phyloP scores from a whole-genome alignment of 345 rosid genomes.

The Hevea brasiliensis region DNA sequence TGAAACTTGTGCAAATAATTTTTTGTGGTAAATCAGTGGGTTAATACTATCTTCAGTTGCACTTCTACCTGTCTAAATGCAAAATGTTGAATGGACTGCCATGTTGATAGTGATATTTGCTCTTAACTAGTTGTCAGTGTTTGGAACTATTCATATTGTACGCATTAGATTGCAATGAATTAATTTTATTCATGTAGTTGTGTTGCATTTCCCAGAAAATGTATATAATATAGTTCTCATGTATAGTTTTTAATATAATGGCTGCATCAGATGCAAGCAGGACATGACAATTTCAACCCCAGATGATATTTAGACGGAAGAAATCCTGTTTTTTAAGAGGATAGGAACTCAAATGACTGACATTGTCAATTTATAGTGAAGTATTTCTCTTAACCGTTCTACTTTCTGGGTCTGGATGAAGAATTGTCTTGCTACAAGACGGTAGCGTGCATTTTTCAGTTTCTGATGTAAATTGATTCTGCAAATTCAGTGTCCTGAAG shows the following conservation, averaged over 20 bases:
- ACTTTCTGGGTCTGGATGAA: neutral
- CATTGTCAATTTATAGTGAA: neutral
- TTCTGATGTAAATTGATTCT: neutral
- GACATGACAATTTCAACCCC: neutral
- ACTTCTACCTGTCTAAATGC: neutral
- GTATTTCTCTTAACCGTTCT: neutral
- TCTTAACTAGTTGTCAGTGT: no score
- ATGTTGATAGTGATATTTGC: neutral
- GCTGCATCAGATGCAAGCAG: constrained; percentile 17
- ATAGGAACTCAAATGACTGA: neutral
- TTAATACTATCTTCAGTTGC: neutral
- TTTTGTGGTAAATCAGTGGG: neutral
- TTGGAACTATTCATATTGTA: neutral
- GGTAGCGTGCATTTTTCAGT: neutral
- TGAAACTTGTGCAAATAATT: neutral
- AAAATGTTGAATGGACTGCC: neutral
- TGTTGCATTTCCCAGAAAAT: neutral
- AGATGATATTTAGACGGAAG: neutral
- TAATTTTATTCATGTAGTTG: neutral
- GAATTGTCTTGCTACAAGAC: neutral
- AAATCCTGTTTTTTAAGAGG: neutral
- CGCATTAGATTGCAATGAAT: neutral
- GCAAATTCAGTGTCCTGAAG: neutral
- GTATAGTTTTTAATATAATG: neutral
- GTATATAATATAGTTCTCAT: neutral